phyloP scores from a whole-genome alignment of 768 basidiomycete species.

The Lentinula aciculospora region DNA sequence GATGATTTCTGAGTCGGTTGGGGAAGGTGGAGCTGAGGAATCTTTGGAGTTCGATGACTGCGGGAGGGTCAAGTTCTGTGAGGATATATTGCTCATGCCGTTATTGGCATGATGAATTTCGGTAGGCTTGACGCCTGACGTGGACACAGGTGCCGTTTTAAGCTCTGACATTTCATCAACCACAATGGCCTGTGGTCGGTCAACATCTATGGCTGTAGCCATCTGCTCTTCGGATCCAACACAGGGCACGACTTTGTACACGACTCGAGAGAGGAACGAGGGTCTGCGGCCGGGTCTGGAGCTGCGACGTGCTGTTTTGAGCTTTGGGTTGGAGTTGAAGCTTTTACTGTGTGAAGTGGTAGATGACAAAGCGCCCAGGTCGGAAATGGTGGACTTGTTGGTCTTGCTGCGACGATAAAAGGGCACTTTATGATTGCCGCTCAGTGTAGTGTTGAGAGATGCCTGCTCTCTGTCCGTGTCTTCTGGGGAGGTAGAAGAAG shows the following conservation, averaged over 20 bases:
- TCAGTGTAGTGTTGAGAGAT: conserved; percentile 34
- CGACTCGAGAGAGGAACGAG: conserved; percentile 27
- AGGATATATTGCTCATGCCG: background rate
- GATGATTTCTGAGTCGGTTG: conserved; percentile 10
- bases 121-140: conserved; percentile 1
- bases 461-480: conserved; percentile 33
- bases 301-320: conserved; percentile 3
- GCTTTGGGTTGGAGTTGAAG: conserved; percentile 25
- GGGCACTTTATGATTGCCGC: conserved; percentile 24
- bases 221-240: conserved; percentile 17
- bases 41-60: background rate
- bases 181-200: background rate
- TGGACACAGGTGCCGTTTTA: background rate
- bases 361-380: conserved; percentile 24
- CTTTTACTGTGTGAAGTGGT: conserved; percentile 17
- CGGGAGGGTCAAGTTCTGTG: conserved; percentile 3
- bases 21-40: conserved; percentile 2
- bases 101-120: background rate
- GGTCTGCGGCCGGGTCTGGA: conserved; percentile 14
- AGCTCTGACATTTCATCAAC: background rate
- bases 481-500: conserved; percentile 14
- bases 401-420: conserved; percentile 37
- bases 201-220: background rate
- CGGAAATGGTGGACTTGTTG: conserved; percentile 28
- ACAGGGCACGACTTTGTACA: conserved; percentile 31